A percentile compares a stretch with the other conserved stretches of the same genome.
Conservation (phyloP, 176 grass and related monocot species). For the Tillandsia fasciculata region DNA sequence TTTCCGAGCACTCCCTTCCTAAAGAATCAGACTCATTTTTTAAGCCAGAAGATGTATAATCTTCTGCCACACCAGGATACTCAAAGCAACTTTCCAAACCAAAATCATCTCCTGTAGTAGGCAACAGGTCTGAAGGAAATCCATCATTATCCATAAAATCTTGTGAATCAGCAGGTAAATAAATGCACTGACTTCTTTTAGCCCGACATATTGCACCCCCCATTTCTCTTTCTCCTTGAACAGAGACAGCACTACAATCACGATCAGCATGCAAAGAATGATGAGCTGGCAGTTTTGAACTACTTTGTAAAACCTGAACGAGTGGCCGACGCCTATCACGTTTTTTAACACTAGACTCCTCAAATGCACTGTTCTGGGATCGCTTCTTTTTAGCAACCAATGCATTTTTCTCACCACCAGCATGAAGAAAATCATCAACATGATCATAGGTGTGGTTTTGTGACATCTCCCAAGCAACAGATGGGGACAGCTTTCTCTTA, state of each 20-base stretch:
- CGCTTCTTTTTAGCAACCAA: conserved; percentile 38
- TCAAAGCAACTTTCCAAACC: conserved; percentile 56
- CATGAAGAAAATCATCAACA: conserved; percentile 32
- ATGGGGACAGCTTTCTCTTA: conserved; percentile 39
- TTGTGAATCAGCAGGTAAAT: conserved; percentile 62
- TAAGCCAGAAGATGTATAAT: conserved; percentile 60
- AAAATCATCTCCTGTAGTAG: conserved; percentile 36
- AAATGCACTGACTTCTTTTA: conserved; percentile 47
- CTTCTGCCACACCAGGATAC: conserved; percentile 48
- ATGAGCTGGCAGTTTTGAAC: conserved; percentile 22
- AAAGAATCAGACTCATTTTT: conserved; percentile 49
- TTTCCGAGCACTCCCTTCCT: conserved; percentile 58
- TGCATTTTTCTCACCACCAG: conserved; percentile 24
- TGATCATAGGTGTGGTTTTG: conserved; percentile 28
- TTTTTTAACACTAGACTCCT: conserved; percentile 62
- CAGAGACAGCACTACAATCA: conserved; percentile 35
- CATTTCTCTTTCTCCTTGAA: conserved; percentile 32
- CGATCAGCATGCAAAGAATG: conserved; percentile 29
- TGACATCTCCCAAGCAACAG: conserved; percentile 22
- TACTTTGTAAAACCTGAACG: conserved; percentile 59
- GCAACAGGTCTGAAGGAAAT: conserved; percentile 37
- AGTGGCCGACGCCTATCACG: conserved; percentile 39
- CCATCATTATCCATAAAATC: conserved; percentile 49
- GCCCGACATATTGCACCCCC: conserved; percentile 29
- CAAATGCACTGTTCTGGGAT: conserved; percentile 39